Evolutionary conservation across 306 rosid genomes (phyloP).

Genomic region (Echinosophora koreensis): DNA sequence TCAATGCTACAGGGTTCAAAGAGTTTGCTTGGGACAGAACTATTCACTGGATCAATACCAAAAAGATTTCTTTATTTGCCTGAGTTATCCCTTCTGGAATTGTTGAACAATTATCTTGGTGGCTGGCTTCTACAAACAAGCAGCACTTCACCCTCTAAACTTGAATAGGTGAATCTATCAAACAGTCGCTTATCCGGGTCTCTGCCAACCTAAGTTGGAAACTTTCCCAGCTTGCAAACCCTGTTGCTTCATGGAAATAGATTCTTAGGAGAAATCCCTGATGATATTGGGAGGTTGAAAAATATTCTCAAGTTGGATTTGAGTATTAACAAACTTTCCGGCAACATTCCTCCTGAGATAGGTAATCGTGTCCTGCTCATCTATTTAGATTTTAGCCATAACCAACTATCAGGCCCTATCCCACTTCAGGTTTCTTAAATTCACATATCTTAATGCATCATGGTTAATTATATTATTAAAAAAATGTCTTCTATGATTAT

Average conservation of each 20-base stretch:
- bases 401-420: slow-evolving; percentile 79
- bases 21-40: slow-evolving; percentile 88
- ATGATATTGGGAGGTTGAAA: slow-evolving; percentile 66
- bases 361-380: slow-evolving; percentile 66
- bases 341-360: slow-evolving; percentile 67
- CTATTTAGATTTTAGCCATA: slow-evolving; percentile 76
- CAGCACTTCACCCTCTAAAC: slow-evolving; percentile 59
- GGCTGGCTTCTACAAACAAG: slow-evolving; percentile 67
- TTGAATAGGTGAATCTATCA: slow-evolving; percentile 74
- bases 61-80: slow-evolving; percentile 81
- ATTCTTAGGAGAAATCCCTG: slow-evolving; percentile 75
- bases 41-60: slow-evolving; percentile 79
- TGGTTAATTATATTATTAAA: too few relatives aligned
- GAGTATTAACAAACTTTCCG: slow-evolving; percentile 80
- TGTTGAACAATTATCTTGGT: slow-evolving; percentile 77
- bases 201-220: slow-evolving; percentile 69
- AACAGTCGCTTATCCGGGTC: slow-evolving; percentile 77
- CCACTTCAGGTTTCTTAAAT: slow-evolving; percentile 74
- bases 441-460: slow-evolving; percentile 84
- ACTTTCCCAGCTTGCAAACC: slow-evolving; percentile 72
- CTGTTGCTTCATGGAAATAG: slow-evolving; percentile 70
- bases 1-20: slow-evolving; percentile 64
- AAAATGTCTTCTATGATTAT: too few relatives aligned
- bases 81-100: slow-evolving; percentile 71
- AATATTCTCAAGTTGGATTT: slow-evolving; percentile 69